Conservation (phyloP, 305 asterid genomes). For the Fraxinus dipetala region DNA sequence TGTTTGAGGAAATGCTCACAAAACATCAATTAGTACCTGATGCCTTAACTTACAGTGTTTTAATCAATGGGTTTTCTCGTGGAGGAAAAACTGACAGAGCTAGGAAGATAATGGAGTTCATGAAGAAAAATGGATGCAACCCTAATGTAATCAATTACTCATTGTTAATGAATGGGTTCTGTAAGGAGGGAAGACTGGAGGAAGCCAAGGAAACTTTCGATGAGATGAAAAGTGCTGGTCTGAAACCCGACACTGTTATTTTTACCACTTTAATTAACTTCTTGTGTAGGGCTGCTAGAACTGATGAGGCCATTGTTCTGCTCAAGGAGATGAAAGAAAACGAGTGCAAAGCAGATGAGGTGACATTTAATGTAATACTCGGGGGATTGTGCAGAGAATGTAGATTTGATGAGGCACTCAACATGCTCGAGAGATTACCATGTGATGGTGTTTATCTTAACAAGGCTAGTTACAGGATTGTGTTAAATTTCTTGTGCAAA, state of each 20-base stretch:
- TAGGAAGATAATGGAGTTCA: constrained; percentile 61
- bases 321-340: constrained; percentile 71
- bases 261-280: constrained; percentile 66
- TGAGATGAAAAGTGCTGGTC: constrained; percentile 53
- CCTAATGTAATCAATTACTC: constrained; percentile 77
- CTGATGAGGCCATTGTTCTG: constrained; percentile 66
- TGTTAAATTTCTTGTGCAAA: constrained; percentile 64
- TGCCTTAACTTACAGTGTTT: constrained; percentile 73
- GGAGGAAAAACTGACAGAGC: constrained; percentile 66
- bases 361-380: constrained; percentile 71
- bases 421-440: constrained; percentile 73
- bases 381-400: constrained; percentile 72
- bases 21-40: constrained; percentile 70
- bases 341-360: constrained; percentile 63
- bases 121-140: constrained; percentile 76
- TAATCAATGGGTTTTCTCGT: constrained; percentile 68
- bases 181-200: constrained; percentile 60
- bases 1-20: constrained; percentile 85
- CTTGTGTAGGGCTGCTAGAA: constrained; percentile 54
- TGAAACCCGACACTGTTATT: constrained; percentile 62
- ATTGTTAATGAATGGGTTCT: constrained; percentile 63
- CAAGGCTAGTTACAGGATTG: constrained; percentile 82
- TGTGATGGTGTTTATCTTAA: constrained; percentile 62
- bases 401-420: constrained; percentile 63
- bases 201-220: constrained; percentile 56